Conservation (phyloP, 2,329 filamentous ascomycete species). For the Pezizomycotina sp. region DNA sequence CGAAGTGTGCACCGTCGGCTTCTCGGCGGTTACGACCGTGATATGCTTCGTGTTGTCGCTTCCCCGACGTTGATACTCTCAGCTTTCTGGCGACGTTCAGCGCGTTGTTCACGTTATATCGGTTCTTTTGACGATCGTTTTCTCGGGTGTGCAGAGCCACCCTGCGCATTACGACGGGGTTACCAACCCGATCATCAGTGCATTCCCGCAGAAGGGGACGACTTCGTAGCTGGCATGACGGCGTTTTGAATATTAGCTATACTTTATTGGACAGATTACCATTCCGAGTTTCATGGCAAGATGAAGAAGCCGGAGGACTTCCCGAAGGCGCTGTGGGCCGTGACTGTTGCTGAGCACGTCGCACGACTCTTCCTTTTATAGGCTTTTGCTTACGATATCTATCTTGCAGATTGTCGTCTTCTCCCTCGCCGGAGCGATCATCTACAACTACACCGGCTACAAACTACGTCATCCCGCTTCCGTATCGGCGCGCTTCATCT, state of each 20-base stretch:
- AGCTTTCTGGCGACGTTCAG: constrained; percentile 64
- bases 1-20: constrained; percentile 60
- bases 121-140: constrained; percentile 67
- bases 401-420: constrained; percentile 83
- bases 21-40: constrained; percentile 55
- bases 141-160: constrained; percentile 58
- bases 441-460: constrained; percentile 76
- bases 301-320: constrained; percentile 64
- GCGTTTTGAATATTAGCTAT: constrained; percentile 88
- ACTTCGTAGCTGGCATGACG: constrained; percentile 66
- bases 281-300: constrained; percentile 83
- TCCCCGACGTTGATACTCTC: constrained; percentile 59
- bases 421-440: constrained; percentile 59
- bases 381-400: no score
- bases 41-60: constrained; percentile 66
- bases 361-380: no score
- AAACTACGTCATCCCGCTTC: constrained; percentile 71
- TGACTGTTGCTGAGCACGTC: constrained; percentile 73
- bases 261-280: constrained; percentile 95
- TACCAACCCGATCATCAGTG: constrained; percentile 49
- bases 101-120: constrained; percentile 82
- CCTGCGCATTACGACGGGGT: constrained; percentile 49
- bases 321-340: constrained; percentile 79
- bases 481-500: constrained; percentile 76
- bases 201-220: constrained; percentile 53